Evolutionary conservation across 148 eudicot species (phyloP).

Genomic region (Talinum fruticosum): DNA sequence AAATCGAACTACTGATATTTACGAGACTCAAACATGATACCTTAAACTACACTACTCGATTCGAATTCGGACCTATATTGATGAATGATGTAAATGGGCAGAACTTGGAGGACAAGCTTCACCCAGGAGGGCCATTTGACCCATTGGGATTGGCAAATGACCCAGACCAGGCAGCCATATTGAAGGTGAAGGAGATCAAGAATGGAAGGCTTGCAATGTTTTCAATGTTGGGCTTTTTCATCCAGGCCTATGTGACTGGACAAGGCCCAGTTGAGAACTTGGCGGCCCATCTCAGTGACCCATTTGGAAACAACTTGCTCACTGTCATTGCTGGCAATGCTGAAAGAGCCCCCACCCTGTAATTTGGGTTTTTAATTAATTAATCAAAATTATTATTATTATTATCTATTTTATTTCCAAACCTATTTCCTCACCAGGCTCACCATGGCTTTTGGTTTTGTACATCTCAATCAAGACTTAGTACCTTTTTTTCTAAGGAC

Average conservation of each 20-base stretch:
- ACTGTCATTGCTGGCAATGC: slow-evolving; percentile 74
- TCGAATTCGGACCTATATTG: too few species aligned
- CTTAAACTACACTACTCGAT: too few species aligned
- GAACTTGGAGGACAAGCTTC: slow-evolving; percentile 92
- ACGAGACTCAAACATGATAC: too few species aligned
- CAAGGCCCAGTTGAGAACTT: slow-evolving; percentile 96
- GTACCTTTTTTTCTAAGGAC: not conserved
- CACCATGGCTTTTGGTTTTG: not conserved
- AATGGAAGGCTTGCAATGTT: slow-evolving; percentile 98
- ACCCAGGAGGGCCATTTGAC: slow-evolving; percentile 98
- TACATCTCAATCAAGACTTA: not conserved
- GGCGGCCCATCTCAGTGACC: slow-evolving; percentile 86
- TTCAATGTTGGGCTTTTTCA: slow-evolving; percentile 88
- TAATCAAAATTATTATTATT: slow-evolving; percentile 12
- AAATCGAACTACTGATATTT: too few species aligned
- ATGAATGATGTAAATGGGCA: too few species aligned
- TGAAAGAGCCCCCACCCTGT: slow-evolving; percentile 86
- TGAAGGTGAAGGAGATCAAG: slow-evolving; percentile 99
- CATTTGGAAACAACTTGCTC: slow-evolving; percentile 95
- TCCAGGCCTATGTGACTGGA: slow-evolving; percentile 96
- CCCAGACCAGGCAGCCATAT: slow-evolving; percentile 91
- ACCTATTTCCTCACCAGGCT: not conserved
- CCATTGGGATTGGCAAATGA: slow-evolving; percentile 91
- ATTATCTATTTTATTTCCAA: not conserved
- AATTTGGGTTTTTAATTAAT: not conserved